These are phyloP conservation scores for Plenodomus tracheiphilus DNA, from an alignment of 2,329 filamentous ascomycete species.

Conservation along the genomic window DNA sequence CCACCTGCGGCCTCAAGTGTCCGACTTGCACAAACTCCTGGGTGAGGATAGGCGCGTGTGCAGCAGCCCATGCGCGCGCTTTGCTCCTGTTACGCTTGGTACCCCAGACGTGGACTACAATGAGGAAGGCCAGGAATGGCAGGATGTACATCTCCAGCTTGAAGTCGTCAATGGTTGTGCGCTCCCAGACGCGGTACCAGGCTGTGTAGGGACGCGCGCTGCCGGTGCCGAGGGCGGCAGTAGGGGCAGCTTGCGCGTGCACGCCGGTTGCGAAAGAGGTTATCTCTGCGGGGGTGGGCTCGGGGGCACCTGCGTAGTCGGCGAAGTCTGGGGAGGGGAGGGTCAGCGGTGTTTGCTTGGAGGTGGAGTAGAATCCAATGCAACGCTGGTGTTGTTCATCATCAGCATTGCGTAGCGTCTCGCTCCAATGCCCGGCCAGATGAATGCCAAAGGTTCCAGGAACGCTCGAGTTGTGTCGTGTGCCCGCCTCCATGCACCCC, in stretches of 20 bases:
- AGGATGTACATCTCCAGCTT: slow-evolving; percentile 83
- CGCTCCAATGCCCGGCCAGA: too few relatives aligned
- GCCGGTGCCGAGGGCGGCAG: slow-evolving; percentile 42
- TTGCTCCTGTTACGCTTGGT: slow-evolving; percentile 77
- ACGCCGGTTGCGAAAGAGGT: slow-evolving; percentile 46
- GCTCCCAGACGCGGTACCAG: slow-evolving; percentile 98
- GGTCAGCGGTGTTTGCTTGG: background rate
- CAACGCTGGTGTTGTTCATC: too few relatives aligned
- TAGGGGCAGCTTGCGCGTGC: slow-evolving; percentile 28
- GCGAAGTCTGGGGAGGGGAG: slow-evolving; percentile 71
- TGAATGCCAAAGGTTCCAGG: too few relatives aligned
- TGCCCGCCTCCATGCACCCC: too few relatives aligned
- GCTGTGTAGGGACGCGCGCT: slow-evolving; percentile 73
- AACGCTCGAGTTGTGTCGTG: too few relatives aligned
- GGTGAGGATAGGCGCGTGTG: slow-evolving; percentile 71
- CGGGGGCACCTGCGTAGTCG: slow-evolving; percentile 82
- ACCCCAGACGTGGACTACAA: slow-evolving; percentile 80
- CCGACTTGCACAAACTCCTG: slow-evolving; percentile 88
- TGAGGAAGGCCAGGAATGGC: slow-evolving; percentile 71
- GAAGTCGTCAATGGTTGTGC: slow-evolving; percentile 82
- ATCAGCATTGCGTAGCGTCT: too few relatives aligned
- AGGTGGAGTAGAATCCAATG: too few relatives aligned
- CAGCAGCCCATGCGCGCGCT: slow-evolving; percentile 77
- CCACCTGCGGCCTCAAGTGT: slow-evolving; percentile 54
- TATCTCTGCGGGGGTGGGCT: slow-evolving; percentile 60